Conservation (phyloP, 257 asterid genomes). For the Solanum chmielewskii region DNA sequence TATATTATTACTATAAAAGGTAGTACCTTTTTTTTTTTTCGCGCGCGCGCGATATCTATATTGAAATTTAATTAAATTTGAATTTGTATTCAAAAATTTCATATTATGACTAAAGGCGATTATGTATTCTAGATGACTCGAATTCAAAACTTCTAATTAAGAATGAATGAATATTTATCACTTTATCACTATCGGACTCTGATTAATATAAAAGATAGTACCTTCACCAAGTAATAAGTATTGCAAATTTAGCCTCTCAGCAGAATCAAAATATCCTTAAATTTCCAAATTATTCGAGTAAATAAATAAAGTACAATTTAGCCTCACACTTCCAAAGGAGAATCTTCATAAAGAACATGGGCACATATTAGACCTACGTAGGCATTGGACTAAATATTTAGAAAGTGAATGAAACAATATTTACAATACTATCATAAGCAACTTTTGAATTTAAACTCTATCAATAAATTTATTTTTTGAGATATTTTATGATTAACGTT, state of each 20-base stretch:
- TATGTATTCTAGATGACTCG: too few species aligned
- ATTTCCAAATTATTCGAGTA: not conserved
- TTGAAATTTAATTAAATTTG: too few species aligned
- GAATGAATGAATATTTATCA: too few species aligned
- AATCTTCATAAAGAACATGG: not conserved
- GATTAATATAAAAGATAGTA: not conserved
- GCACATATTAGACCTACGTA: not conserved
- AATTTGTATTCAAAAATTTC: too few species aligned
- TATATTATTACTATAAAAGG: not conserved
- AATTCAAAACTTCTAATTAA: fast-evolving
- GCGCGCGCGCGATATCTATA: too few species aligned
- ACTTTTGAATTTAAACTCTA: not conserved
- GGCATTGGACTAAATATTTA: not conserved
- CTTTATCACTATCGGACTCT: too few species aligned
- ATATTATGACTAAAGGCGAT: too few species aligned
- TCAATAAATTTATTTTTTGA: too few species aligned
- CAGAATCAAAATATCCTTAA: not conserved
- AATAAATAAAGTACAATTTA: not conserved
- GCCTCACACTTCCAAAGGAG: not conserved
- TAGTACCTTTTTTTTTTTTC: not conserved
- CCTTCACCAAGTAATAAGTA: not conserved
- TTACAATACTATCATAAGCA: not conserved
- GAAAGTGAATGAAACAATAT: not conserved
- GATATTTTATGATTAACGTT: not conserved
- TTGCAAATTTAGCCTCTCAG: not conserved